phyloP scores from a whole-genome alignment of 2,329 filamentous ascomycete genomes.

The Pyrenochaeta sp. region DNA sequence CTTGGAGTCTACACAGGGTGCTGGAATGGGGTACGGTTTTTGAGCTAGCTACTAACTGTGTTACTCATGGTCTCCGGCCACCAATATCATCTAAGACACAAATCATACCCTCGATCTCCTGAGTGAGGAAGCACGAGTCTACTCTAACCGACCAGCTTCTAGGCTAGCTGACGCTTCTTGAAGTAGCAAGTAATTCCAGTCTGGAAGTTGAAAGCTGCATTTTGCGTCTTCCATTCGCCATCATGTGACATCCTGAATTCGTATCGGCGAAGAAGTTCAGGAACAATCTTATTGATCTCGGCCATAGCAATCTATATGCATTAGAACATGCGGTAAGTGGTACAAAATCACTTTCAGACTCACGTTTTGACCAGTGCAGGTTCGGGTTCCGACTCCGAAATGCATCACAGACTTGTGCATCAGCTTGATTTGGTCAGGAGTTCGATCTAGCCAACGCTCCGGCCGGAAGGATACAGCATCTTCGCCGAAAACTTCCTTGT shows the following conservation, averaged over 20 bases:
- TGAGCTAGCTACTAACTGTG: too few relatives aligned
- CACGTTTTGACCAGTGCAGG: slow-evolving; percentile 7
- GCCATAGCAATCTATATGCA: slow-evolving; percentile 11
- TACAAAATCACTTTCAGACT: not conserved
- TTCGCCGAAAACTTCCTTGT: slow-evolving; percentile 69
- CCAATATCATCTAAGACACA: too few relatives aligned
- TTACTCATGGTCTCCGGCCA: too few relatives aligned
- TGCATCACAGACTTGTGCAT: slow-evolving; percentile 74
- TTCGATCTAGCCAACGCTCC: slow-evolving; percentile 67
- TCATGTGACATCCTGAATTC: slow-evolving; percentile 26
- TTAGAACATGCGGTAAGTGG: not conserved
- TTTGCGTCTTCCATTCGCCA: slow-evolving; percentile 26
- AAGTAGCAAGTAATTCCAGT: slow-evolving; percentile 21
- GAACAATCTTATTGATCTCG: slow-evolving; percentile 31
- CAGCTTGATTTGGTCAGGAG: slow-evolving; percentile 63
- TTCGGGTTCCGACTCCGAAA: slow-evolving; percentile 11
- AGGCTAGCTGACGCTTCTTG: slow-evolving; percentile 6
- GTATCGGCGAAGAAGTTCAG: slow-evolving; percentile 26
- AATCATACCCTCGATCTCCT: too few relatives aligned
- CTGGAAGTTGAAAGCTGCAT: slow-evolving; percentile 28
- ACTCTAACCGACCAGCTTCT: too few relatives aligned
- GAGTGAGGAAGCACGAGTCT: too few relatives aligned
- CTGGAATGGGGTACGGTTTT: too few relatives aligned
- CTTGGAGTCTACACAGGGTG: too few relatives aligned
- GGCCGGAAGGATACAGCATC: slow-evolving; percentile 71